phyloP scores from a whole-genome alignment of 2,329 filamentous ascomycete genomes.

The Aspergillus alliaceus region DNA sequence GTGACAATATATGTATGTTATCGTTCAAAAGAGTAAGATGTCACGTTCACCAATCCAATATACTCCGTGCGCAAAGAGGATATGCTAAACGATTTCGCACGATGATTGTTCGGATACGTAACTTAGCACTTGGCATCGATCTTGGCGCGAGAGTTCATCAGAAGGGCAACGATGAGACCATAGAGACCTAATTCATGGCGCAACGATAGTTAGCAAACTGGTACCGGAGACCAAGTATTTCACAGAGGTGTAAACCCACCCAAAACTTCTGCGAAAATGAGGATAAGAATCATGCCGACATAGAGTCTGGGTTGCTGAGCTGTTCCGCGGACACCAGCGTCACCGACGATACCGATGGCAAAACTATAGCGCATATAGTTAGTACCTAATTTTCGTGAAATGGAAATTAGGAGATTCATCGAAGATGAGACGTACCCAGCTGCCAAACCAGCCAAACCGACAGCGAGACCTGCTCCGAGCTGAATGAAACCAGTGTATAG shows the following conservation, averaged over 20 bases:
- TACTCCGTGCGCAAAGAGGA: conserved; percentile 8
- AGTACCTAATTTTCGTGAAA: conserved; percentile 4
- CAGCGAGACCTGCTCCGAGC: conserved; percentile 77
- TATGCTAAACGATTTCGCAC: conserved; percentile 6
- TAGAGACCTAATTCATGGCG: conserved; percentile 74
- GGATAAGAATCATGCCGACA: conserved; percentile 97
- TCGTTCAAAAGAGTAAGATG: neutral
- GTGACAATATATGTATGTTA: neutral
- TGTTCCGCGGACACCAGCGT: conserved; percentile 54
- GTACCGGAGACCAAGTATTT: neutral
- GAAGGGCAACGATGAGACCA: conserved; percentile 94
- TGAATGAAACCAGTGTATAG: conserved; percentile 84
- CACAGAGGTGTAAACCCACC: conserved; percentile 58
- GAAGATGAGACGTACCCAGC: conserved; percentile 54
- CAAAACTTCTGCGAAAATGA: conserved; percentile 99
- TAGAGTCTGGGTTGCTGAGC: conserved; percentile 65
- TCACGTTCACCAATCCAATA: neutral
- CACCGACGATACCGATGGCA: conserved; percentile 78
- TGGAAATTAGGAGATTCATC: neutral
- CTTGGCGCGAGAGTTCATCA: conserved; percentile 95
- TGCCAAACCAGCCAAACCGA: conserved; percentile 79
- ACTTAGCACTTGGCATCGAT: conserved; percentile 63
- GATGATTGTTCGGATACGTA: conserved; percentile 12
- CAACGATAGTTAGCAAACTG: neutral
- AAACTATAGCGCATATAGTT: conserved; percentile 52